phyloP scores from a whole-genome alignment of 129 eudicot species.

The Centrapalus pauciflorus region DNA sequence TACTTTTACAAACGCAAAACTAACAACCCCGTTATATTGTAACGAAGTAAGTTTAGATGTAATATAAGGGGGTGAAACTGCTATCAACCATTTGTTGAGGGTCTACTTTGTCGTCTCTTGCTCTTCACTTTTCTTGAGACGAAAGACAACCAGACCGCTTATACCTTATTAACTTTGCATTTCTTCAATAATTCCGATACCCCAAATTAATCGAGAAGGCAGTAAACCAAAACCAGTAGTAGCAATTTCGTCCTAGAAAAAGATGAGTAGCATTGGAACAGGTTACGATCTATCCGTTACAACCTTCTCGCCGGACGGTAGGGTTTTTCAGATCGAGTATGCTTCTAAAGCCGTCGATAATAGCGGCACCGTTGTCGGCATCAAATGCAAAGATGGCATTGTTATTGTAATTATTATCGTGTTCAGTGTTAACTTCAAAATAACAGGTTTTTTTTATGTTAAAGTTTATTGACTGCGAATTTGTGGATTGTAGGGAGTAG shows the following conservation, averaged over 20 bases:
- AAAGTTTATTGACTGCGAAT: not conserved
- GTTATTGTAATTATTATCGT: constrained; percentile 48
- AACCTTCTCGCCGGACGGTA: constrained; percentile 97
- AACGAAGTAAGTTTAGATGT: not conserved
- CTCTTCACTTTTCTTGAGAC: constrained; percentile 30
- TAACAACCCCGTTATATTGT: too few relatives aligned
- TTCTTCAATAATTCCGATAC: constrained; percentile 3
- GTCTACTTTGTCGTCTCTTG: constrained; percentile 11
- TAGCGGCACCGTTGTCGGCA: constrained; percentile 93
- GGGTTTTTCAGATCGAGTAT: constrained; percentile 98
- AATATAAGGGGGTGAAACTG: not conserved
- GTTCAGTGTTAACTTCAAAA: not conserved
- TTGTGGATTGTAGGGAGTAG: constrained; percentile 67
- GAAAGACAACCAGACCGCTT: constrained; percentile 23
- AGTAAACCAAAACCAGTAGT: constrained; percentile 8
- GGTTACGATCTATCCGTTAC: constrained; percentile 98
- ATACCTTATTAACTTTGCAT: constrained; percentile 18
- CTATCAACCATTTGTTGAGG: constrained; percentile 8
- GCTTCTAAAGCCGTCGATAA: constrained; percentile 99
- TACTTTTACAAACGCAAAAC: too few relatives aligned
- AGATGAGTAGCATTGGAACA: constrained; percentile 95
- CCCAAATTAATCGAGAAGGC: constrained; percentile 5
- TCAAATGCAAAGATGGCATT: constrained; percentile 95
- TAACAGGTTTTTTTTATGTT: not conserved
- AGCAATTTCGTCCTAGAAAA: constrained; percentile 13